Percentiles rank a stretch among this genome's conserved stretches.
Evolutionary conservation across 306 rosid genomes (phyloP).

Genomic region (Vigna reflexopilosa): DNA sequence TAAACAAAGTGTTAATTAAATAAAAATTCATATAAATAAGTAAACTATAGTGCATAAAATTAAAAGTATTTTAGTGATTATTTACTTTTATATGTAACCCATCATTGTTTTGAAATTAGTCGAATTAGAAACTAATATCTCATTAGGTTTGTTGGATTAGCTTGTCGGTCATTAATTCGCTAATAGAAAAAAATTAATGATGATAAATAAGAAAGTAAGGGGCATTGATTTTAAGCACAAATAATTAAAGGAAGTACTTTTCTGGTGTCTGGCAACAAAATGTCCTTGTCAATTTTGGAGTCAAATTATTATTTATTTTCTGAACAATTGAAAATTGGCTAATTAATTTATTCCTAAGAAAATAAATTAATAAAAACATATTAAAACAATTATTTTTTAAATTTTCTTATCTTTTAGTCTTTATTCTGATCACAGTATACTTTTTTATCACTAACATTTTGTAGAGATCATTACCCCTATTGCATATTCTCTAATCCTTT

Average conservation of each 20-base stretch:
- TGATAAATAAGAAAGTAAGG: slow-evolving; percentile 40
- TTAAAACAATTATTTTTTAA: not conserved
- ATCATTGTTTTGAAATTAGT: not conserved
- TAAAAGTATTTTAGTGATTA: not conserved
- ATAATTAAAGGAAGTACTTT: slow-evolving; percentile 17
- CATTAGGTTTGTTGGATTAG: not conserved
- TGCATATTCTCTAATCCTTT: not conserved
- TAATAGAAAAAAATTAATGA: slow-evolving; percentile 9
- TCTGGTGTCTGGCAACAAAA: not conserved
- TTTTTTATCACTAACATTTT: too few species aligned
- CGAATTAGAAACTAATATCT: not conserved
- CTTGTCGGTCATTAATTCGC: slow-evolving; percentile 20
- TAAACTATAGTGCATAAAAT: not conserved
- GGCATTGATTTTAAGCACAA: slow-evolving; percentile 14
- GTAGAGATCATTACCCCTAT: too few species aligned
- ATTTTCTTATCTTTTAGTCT: too few species aligned
- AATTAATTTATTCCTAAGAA: not conserved
- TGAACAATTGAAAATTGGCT: not conserved
- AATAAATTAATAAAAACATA: not conserved
- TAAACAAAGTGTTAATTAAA: not conserved
- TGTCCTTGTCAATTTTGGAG: not conserved
- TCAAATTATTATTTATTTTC: not conserved
- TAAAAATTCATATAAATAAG: not conserved
- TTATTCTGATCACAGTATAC: not conserved
- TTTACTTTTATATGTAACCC: not conserved